Base-by-base conservation (phyloP, 2,329 filamentous ascomycete genomes). In the Aspergillus sp. region DNA sequence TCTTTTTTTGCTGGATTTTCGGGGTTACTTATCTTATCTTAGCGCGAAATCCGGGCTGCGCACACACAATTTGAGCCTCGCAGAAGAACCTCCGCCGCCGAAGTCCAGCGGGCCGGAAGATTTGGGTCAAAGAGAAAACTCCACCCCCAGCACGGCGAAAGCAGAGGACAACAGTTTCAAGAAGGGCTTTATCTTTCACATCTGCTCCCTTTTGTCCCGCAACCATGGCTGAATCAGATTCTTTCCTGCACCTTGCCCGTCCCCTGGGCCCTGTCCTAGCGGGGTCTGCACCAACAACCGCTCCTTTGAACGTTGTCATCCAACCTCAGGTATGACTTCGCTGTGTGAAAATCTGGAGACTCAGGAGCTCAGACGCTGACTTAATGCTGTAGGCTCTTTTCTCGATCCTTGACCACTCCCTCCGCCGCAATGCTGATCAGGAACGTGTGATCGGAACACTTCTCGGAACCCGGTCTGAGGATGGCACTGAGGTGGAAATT, bases 361-460 rank as follows among this genome's bases (percentile, higher is more conserved):
- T 51, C n/a, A 24, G 40, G n/a, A 3, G 19, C 54, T 51, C 15
- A 34, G 7, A 55, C 62, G 51, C 68, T 69, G 46, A 67, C 30
- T 40, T 30, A 40, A 34, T 51, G 19, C 42, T 40, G 15, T 65
- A 85, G 82, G 86, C 86, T 61, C 80, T 88, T 58, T 87, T 88
- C 80, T 85, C 83, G 61, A 78, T 88, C 67, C 82, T 88, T 75
- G 95, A 99, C 80, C 95, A 99, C 82, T 93, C 93, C 66, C 86
- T 93, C 66, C 91, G 95, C 78, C 89, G 93, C 72, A 92, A 96
- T 71, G 88, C 89, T 65, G 91, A 96, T 77, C 92, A 95, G 73
- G 91, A 95, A 70, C 90, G 95, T 73, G 95, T 99, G 64, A 99
- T 99, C 73, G 95, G 95, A 71, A 96, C 95, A 60, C 86, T 99